Evolutionary conservation across 352 stramenopile species (phyloP).

Genomic region (Pythium aquatile): DNA sequence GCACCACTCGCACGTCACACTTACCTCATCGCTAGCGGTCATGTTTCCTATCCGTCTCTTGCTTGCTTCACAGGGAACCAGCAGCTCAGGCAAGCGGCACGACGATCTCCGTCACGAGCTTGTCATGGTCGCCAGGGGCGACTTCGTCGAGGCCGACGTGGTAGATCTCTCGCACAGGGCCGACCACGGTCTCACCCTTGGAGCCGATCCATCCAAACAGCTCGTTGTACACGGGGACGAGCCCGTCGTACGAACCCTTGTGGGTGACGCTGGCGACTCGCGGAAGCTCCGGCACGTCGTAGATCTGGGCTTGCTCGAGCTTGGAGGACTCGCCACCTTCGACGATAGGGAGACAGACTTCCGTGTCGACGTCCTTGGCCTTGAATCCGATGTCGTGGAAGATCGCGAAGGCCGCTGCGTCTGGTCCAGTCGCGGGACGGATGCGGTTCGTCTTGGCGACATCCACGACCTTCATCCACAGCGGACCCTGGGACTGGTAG

Average conservation of each 20-base stretch:
- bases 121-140: neutral
- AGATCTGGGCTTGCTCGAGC: constrained; percentile 22
- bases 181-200: constrained; percentile 7
- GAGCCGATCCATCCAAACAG: constrained; percentile 15
- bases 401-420: constrained; percentile 7
- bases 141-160: constrained; percentile 5
- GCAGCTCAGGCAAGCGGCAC: constrained; percentile 12
- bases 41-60: too few relatives aligned
- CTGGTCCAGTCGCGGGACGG: neutral
- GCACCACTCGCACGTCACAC: neutral
- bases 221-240: constrained; percentile 30
- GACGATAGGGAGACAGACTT: constrained; percentile 43
- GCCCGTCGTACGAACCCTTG: constrained; percentile 28
- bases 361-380: constrained; percentile 30
- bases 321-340: constrained; percentile 18
- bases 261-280: constrained; percentile 40
- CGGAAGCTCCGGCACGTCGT: constrained; percentile 24
- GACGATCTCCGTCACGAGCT: constrained; percentile 14
- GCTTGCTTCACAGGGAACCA: too few relatives aligned
- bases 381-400: constrained; percentile 12
- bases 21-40: neutral
- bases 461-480: constrained; percentile 13
- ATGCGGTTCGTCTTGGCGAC: neutral
- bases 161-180: constrained; percentile 22
- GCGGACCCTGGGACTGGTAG: constrained; percentile 6